phyloP scores from a whole-genome alignment of 1,284 basidiomycete species.

The Cryptococcus jaspeensis region DNA sequence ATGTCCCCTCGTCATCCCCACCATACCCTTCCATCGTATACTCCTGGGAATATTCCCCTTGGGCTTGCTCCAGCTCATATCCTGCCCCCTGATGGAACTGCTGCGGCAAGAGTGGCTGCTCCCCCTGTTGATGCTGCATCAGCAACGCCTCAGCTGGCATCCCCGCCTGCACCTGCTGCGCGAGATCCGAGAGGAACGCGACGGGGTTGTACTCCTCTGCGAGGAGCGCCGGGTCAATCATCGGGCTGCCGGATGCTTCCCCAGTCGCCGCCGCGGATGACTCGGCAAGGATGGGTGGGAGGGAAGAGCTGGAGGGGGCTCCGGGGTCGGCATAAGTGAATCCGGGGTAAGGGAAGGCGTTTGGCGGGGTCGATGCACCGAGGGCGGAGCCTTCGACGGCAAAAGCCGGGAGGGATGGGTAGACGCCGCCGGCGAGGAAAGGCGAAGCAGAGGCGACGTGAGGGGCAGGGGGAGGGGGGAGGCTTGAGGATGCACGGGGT shows the following conservation, averaged over 20 bases:
- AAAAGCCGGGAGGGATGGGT: neutral
- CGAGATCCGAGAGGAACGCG: conserved; percentile 12
- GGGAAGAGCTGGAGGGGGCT: neutral
- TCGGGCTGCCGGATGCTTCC: too few relatives aligned
- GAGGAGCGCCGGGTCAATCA: neutral
- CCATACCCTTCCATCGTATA: neutral
- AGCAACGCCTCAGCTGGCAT: conserved; percentile 3
- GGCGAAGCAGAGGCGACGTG: neutral
- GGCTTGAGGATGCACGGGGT: neutral
- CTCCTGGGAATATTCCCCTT: conserved; percentile 1
- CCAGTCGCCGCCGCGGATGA: neutral
- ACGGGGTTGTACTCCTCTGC: conserved; percentile 1
- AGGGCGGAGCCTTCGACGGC: neutral
- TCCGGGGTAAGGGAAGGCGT: neutral
- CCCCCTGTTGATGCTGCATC: neutral
- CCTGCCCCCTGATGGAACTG: neutral
- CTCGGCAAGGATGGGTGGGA: neutral
- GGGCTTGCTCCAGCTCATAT: neutral
- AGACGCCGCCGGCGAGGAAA: too few relatives aligned
- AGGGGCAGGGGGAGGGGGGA: conserved; percentile 4
- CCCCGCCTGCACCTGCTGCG: conserved; percentile 13
- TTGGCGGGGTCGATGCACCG: neutral
- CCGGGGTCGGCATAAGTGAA: conserved; percentile 1
- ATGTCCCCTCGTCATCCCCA: neutral
- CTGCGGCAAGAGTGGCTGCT: neutral